phyloP scores from a whole-genome alignment of 176 grass and related monocot species.

The Alloteropsis semialata region DNA sequence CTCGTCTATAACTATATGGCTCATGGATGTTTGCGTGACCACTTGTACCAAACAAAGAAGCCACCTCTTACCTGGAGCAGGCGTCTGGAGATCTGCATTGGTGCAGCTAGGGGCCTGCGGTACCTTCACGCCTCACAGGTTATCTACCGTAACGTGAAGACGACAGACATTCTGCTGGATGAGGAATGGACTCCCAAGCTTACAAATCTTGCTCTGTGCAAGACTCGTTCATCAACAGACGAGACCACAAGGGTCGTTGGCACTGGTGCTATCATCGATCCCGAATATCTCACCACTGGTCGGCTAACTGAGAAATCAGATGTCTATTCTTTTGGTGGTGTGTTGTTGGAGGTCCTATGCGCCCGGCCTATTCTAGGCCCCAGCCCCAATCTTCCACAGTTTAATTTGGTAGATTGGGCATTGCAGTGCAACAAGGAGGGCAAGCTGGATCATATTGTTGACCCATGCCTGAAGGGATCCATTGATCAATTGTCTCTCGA shows the following conservation, averaged over 20 bases:
- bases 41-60: neutral
- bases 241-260: rapidly evolving
- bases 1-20: neutral
- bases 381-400: too few species aligned
- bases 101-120: neutral
- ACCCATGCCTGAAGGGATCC: too few species aligned
- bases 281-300: neutral
- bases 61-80: neutral
- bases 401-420: too few species aligned
- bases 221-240: neutral
- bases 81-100: constrained; percentile 1
- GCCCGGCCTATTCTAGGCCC: too few species aligned
- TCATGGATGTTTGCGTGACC: neutral
- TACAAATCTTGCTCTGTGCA: neutral
- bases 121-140: neutral
- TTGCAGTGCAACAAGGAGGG: too few species aligned
- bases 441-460: too few species aligned
- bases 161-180: neutral
- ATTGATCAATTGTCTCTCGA: too few species aligned
- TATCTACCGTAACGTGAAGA: neutral
- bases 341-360: neutral
- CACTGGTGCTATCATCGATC: neutral
- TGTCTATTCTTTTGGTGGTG: neutral
- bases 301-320: neutral
- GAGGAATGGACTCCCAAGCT: neutral